phyloP scores from a whole-genome alignment of 768 basidiomycete genomes.

The Trametes cinnabarina region DNA sequence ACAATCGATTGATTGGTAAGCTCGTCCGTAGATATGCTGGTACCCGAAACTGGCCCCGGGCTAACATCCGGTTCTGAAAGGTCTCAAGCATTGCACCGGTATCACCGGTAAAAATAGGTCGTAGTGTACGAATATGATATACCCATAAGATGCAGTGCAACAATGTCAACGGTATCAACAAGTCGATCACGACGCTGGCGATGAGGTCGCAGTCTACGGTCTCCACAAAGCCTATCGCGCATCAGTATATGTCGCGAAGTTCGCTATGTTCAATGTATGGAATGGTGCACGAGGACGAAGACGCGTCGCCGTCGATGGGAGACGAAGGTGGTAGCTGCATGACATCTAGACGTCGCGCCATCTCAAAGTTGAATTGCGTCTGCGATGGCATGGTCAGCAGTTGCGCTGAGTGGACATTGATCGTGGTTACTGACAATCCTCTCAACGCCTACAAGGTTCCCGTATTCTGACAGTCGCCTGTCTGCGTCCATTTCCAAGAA shows the following conservation, averaged over 20 bases:
- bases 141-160: not conserved
- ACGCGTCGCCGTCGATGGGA: slow-evolving; percentile 6
- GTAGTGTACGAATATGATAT: not conserved
- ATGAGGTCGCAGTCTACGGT: not conserved
- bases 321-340: slow-evolving; percentile 29
- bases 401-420: not conserved
- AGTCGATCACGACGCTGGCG: not conserved
- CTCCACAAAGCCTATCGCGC: not conserved
- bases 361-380: slow-evolving; percentile 36
- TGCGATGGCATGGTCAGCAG: slow-evolving; percentile 21
- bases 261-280: slow-evolving; percentile 10
- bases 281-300: slow-evolving; percentile 5
- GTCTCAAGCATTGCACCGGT: not conserved
- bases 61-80: not conserved
- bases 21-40: not conserved
- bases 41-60: not conserved
- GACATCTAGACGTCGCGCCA: slow-evolving; percentile 35
- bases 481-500: slow-evolving; percentile 54
- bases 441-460: slow-evolving; percentile 45
- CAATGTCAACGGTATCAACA: not conserved
- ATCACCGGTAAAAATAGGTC: not conserved
- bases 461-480: slow-evolving; percentile 45
- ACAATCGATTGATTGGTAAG: slow-evolving; percentile 25
- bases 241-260: not conserved
- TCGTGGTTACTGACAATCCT: slow-evolving; percentile 46